Base-by-base conservation (phyloP, 1,284 basidiomycete genomes). In the Ustilago esculenta region DNA sequence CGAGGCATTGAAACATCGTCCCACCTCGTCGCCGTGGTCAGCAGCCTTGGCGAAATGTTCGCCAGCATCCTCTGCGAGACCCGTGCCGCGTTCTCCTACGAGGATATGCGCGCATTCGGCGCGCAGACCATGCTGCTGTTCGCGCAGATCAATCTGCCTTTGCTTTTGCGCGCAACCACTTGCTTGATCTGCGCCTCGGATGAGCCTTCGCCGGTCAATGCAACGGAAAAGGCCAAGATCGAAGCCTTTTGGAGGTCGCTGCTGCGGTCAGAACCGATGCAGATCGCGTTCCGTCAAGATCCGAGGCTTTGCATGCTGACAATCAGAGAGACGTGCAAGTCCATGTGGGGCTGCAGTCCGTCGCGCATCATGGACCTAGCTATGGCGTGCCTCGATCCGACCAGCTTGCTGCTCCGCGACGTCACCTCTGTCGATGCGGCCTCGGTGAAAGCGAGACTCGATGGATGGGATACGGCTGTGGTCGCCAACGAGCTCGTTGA, bases 401-500 rank as follows among this genome's bases (percentile, higher is more conserved):
- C 56, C 15, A 66, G 65, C 42, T 48, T 71, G 37, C 37, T 70
- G 56, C 50, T 70, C 7, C 23, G 43, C 21, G 67, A 65, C 3
- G 39, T 55, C 25, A 32, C 34, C 2, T 35, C 32, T 5, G 51
- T 70, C 35, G 60, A 60, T 24, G 60, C 57, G 5, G 35, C 46
- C 2, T 46, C 56, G 1, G 46, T 70, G 24, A 47, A 51, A 37
- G 49, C 44, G 10, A 42, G 68, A 23, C 50, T 71, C 6, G 52
- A 71, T 29, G 63, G 47, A 5, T 71, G 68, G 68, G 43, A 71
- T 23, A 53, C 68, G 0, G 53, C 47, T 14, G 49, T 61, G 32
- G 51, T 63, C n/a, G 58, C 63, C 27, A 61, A 35, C 32, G 68
- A 71, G 39, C 58, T 71, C 0, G 63, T 66, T 33, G 63, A 66